These are phyloP conservation scores for Kalmanozyma brasiliensis DNA, from an alignment of 1,284 basidiomycete species.

Conservation along the genomic window DNA sequence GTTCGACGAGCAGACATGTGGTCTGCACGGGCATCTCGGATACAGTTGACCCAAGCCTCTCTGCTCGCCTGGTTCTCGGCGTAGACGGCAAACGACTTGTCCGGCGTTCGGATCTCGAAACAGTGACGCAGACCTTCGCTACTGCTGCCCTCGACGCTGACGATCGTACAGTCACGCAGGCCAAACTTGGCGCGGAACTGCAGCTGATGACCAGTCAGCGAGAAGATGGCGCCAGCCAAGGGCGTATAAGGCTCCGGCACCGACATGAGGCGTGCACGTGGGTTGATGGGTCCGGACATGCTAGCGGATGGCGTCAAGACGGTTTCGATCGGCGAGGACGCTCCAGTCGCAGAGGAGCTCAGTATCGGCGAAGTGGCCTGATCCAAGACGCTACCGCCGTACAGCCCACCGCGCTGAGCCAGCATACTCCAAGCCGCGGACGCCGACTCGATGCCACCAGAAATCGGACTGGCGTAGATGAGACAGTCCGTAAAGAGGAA, in stretches of 20 bases:
- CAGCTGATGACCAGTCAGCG: constrained; percentile 49
- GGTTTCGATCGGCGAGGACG: constrained; percentile 74
- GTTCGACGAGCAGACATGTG: constrained; percentile 59
- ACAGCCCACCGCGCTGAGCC: constrained; percentile 76
- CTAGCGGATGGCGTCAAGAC: constrained; percentile 15
- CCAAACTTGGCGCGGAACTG: constrained; percentile 63
- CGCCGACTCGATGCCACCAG: constrained; percentile 54
- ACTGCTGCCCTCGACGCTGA: constrained; percentile 55
- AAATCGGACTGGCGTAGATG: constrained; percentile 58
- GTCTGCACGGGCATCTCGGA: constrained; percentile 63
- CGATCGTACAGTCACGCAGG: constrained; percentile 63
- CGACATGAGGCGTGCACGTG: constrained; percentile 20
- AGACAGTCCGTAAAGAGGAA: constrained; percentile 67
- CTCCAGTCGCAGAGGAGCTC: constrained; percentile 72
- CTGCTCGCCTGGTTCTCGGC: constrained; percentile 52
- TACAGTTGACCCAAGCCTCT: constrained; percentile 59
- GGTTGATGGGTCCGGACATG: constrained; percentile 11
- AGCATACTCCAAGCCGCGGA: constrained; percentile 56
- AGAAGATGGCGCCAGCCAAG: constrained; percentile 46
- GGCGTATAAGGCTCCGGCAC: constrained; percentile 41
- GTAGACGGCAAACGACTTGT: constrained; percentile 66
- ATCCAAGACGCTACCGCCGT: constrained; percentile 19
- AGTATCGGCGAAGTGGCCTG: constrained; percentile 16
- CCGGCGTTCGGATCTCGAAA: constrained; percentile 66
- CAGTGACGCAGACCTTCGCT: constrained; percentile 47